A percentile compares a stretch with the other conserved stretches of the same genome.
Conservation (phyloP, 1,284 basidiomycete genomes). For the Rhizoctonia solani region DNA sequence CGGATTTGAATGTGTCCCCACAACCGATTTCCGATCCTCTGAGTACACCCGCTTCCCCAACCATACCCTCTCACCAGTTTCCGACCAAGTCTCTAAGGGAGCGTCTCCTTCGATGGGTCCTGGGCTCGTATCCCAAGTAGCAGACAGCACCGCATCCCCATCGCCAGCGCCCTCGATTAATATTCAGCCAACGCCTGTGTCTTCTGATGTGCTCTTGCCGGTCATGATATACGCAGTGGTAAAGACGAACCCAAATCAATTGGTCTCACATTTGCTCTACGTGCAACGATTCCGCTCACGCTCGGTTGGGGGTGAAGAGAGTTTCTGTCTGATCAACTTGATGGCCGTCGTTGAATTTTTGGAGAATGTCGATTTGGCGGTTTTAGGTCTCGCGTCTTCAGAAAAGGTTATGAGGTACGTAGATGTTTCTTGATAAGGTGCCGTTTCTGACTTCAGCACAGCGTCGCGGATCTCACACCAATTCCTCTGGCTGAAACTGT, state of each 20-base stretch:
- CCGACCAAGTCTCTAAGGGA: conserved; percentile 37
- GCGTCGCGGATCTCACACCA: conserved; percentile 74
- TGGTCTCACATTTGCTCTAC: conserved; percentile 85
- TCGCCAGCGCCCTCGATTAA: conserved; percentile 32
- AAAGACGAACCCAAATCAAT: conserved; percentile 80
- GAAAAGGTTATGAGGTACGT: conserved; percentile 62
- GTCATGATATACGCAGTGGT: conserved; percentile 91
- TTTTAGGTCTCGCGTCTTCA: conserved; percentile 73
- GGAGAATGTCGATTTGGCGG: conserved; percentile 85
- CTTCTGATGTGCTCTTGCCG: conserved; percentile 79
- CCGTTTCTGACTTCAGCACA: conserved; percentile 42
- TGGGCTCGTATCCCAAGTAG: conserved; percentile 30
- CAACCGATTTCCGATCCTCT: conserved; percentile 16
- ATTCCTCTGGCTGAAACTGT: conserved; percentile 60
- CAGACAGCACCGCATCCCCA: conserved; percentile 37
- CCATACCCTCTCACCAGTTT: conserved; percentile 14
- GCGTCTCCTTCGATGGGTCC: conserved; percentile 31
- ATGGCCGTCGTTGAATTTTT: conserved; percentile 93
- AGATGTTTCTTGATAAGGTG: not conserved
- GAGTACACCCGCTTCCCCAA: conserved; percentile 39
- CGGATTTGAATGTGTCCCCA: not conserved
- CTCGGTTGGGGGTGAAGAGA: conserved; percentile 77
- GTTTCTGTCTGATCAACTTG: conserved; percentile 90
- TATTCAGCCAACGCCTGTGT: conserved; percentile 55
- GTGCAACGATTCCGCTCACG: conserved; percentile 80